phyloP scores from a whole-genome alignment of 805 yeast species.

The Nakazawaea ernobii region DNA sequence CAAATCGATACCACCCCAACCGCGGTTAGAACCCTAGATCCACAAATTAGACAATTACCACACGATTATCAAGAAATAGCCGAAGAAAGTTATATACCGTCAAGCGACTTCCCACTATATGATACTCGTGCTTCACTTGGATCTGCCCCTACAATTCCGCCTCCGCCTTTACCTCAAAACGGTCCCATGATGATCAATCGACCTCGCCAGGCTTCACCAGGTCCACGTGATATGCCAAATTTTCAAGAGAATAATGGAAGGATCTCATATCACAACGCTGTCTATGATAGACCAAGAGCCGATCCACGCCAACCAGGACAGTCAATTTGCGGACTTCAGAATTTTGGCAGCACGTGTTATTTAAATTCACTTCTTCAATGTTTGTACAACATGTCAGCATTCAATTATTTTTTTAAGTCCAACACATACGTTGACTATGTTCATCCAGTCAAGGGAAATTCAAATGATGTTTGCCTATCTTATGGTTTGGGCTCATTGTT shows the following conservation, averaged over 20 bases:
- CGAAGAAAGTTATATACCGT: background rate
- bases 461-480: slow-evolving; percentile 10
- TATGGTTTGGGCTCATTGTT: slow-evolving; percentile 20
- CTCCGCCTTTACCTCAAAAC: background rate
- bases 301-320: too few species aligned
- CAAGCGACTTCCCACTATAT: background rate
- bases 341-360: slow-evolving; percentile 72
- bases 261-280: too few species aligned
- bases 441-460: slow-evolving; percentile 23
- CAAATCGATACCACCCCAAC: too few species aligned
- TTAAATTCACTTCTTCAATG: slow-evolving; percentile 72
- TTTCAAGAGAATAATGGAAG: too few species aligned
- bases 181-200: background rate
- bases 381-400: slow-evolving; percentile 46
- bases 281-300: too few species aligned
- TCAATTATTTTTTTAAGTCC: slow-evolving; percentile 44
- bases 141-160: background rate
- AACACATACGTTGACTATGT: slow-evolving; percentile 37
- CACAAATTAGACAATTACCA: background rate
- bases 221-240: too few species aligned
- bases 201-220: background rate
- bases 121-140: background rate
- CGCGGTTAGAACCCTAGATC: background rate
- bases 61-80: background rate
- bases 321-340: slow-evolving; percentile 53